Evolutionary conservation across 2,329 filamentous ascomycete species (phyloP), one percentile per base, ranked within the genome.

Genomic region (Seiridium unicorne): DNA sequence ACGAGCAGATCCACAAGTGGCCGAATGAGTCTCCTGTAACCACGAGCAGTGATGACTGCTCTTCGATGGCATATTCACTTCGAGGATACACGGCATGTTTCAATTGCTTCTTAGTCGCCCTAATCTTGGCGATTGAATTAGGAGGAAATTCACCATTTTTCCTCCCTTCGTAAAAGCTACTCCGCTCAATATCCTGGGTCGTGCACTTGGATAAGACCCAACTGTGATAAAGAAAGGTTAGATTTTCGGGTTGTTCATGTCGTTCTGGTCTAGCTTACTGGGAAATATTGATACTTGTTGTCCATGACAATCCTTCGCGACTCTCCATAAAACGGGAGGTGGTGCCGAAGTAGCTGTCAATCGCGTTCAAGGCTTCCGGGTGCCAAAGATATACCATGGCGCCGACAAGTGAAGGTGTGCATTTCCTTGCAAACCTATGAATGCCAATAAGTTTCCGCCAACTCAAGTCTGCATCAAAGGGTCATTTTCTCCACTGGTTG

Each of bases 331-430:
- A 53, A 5, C 49, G 49, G 5, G 49, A 53, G 32, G 11, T 32
- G 11, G 49, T 10, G 9, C 49, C 49, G 49, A 53, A 53, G n/a
- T 53, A 53, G 32, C n/a, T 35, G 3, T 53, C 49, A 35, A 53
- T 7, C 8, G 18, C 32, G n/a, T 35, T 32, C 10, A 53, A 31
- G 11, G 32, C n/a, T 10, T 53, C 6, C n/a, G 49, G 49, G n/a
- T 53, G 49, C 49, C 49, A 53, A 26, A 53, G 49, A 53, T 53
- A 53, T 35, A 53, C 11, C 49, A 35, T 53, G 31, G 49, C n/a
- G 7, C 49, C 49, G 11, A 53, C 49, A n/a, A 53, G 49, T 31
- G 49, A 13, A 5, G 49, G 49, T 9, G 26, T 53, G 32, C n/a
- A 31, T 36, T 36, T n/a, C 8, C 49, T 53, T 10, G 32, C 32